Base-by-base conservation (phyloP, 139 green algal genomes). In the Chlamydomonas sp. region DNA sequence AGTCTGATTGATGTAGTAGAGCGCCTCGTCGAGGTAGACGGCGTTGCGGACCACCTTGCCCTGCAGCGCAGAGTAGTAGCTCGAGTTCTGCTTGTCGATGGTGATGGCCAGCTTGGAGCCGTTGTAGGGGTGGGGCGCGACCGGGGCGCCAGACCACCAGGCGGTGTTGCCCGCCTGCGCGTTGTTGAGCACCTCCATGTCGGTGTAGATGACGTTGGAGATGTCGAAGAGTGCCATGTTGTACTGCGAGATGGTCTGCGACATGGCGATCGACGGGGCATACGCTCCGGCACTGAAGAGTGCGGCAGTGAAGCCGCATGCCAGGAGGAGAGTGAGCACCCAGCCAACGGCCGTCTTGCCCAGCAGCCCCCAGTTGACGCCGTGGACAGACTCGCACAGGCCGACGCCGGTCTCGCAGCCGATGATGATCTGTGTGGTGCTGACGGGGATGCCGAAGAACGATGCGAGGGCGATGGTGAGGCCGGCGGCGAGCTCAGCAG, bases 361-460 rank as follows among this genome's bases (percentile, higher is more conserved):
- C 4, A 83, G 67, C 34, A 83, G 38, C 49, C 43, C 58, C n/a
- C 31, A 74, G 65, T 77, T 79, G 20, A 72, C 57, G 20, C 76
- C 71, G 35, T 47, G 61, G 2, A 68, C 5, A 37, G 26, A 71
- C n/a, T 79, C 74, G 0, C 28, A 57, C 29, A 79, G 68, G 10
- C 68, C 74, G 3, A 75, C 61, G 28, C 74, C 74, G 6, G 73
- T 20, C 65, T 71, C 65, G 29, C 29, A 38, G 4, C 74, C 74
- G 2, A 68, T 63, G 26, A 79, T 79, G 74, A 72, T 75, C 47
- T 79, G 74, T 5, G 68, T 75, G 28, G 74, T 75, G 37, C 36
- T 58, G 4, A 87, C 33, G 63, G 75, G 75, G 43, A 81, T 73
- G 34, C 76, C 76, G 50, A 65, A 81, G 38, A 81, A 71, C 0